Conservation (phyloP, 331 rosid species). For the Pyrus hybrid region DNA sequence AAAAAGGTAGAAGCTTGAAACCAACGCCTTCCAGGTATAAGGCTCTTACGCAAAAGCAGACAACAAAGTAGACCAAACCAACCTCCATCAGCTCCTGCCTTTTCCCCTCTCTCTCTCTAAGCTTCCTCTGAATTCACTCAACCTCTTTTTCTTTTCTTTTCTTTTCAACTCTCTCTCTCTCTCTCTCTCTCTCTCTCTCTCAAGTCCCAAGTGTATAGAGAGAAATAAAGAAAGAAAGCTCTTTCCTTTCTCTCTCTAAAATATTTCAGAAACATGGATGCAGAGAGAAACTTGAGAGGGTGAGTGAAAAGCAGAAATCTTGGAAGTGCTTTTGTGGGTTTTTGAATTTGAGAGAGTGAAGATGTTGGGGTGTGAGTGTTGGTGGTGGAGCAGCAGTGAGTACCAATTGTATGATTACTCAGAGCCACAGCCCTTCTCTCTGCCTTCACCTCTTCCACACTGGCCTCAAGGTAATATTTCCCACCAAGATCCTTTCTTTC, state of each 20-base stretch:
- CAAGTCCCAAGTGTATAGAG: neutral
- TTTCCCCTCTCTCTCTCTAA: neutral
- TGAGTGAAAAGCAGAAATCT: neutral
- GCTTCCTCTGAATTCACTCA: neutral
- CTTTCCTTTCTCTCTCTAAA: neutral
- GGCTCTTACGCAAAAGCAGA: neutral
- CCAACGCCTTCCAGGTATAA: neutral
- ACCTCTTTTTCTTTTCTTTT: neutral
- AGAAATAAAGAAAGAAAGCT: neutral
- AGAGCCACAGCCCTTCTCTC: slow-evolving; percentile 50
- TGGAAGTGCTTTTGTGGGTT: neutral
- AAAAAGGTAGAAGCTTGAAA: neutral
- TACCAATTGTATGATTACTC: slow-evolving; percentile 10
- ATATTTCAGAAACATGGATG: neutral
- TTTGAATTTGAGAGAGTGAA: neutral
- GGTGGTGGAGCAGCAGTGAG: slow-evolving; percentile 48
- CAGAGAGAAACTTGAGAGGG: neutral
- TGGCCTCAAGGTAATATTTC: slow-evolving; percentile 73
- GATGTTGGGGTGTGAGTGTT: slow-evolving; percentile 60
- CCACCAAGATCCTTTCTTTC: neutral
- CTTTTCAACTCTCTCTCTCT: neutral
- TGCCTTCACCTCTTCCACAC: slow-evolving; percentile 69
- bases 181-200: neutral
- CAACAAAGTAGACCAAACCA: neutral
- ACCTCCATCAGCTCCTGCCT: neutral